Conservation (phyloP, 208 protist species). For the Wallacemonas sp. region DNA sequence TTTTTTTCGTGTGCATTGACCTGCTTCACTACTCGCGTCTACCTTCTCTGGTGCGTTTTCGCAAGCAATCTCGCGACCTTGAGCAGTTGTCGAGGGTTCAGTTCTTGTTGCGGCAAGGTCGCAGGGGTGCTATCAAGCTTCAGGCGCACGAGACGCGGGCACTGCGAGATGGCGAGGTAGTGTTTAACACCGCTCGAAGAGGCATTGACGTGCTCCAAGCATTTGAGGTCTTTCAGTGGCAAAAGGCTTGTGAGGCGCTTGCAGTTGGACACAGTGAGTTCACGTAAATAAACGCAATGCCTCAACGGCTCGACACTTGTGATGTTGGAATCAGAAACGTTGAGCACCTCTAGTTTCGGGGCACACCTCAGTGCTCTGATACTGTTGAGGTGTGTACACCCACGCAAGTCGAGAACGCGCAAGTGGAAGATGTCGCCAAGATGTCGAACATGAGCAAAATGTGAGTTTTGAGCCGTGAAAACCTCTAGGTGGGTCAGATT, state of each 20-base stretch:
- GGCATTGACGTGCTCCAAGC: background rate
- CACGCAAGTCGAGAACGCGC: background rate
- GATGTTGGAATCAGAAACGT: constrained; percentile 10
- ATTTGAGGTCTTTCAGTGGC: background rate
- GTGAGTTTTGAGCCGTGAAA: background rate
- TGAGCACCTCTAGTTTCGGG: constrained; percentile 7
- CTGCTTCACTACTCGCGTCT: no score
- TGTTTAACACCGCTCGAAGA: background rate
- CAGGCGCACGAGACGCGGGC: background rate
- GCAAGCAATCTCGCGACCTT: no score
- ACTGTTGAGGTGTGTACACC: background rate
- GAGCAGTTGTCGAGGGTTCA: no score
- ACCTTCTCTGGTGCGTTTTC: no score
- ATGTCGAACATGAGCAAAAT: background rate
- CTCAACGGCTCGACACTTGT: background rate
- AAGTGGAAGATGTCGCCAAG: background rate
- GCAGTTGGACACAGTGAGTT: background rate
- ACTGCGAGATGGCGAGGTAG: background rate
- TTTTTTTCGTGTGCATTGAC: no score
- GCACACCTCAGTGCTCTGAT: background rate
- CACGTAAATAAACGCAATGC: background rate
- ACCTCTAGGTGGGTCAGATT: background rate
- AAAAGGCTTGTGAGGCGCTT: background rate
- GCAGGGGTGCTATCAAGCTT: background rate
- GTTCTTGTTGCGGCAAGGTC: no score